A percentile compares a stretch with the other conserved stretches of the same genome.
These are phyloP conservation scores for Cladosporium sp. DNA, from an alignment of 2,329 filamentous ascomycete genomes.

Conservation along the genomic window DNA sequence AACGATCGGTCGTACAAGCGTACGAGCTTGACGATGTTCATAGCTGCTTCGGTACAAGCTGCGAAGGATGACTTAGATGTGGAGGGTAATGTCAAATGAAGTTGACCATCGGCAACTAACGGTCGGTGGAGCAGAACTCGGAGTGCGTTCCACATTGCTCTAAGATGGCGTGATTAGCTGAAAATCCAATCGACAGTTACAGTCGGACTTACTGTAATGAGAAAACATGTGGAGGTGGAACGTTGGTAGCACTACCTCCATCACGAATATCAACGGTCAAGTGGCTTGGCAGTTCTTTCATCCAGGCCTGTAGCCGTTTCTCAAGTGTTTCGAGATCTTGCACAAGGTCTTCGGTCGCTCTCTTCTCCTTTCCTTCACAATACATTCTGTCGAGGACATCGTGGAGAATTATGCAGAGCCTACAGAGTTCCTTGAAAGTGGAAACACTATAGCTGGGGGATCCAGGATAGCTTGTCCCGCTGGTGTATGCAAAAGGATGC, in stretches of 20 bases:
- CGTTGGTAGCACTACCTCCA: background rate
- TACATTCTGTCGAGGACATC: conserved; percentile 6
- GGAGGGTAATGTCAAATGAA: conserved; percentile 38
- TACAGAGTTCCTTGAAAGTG: conserved; percentile 9
- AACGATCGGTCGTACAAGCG: conserved; percentile 45
- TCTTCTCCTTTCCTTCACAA: conserved; percentile 5
- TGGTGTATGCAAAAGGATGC: conserved; percentile 8
- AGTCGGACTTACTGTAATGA: conserved; percentile 5
- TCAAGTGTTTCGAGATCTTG: conserved; percentile 1
- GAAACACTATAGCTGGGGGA: conserved; percentile 12
- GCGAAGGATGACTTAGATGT: conserved; percentile 42
- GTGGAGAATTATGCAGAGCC: conserved; percentile 5
- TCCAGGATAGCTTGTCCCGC: conserved; percentile 2
- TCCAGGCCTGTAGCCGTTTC: background rate
- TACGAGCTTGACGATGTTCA: conserved; percentile 42
- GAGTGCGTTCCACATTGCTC: conserved; percentile 48
- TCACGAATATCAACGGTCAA: conserved; percentile 1
- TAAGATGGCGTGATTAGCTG: conserved; percentile 20
- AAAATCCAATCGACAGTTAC: background rate
- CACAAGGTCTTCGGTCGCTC: conserved; percentile 1
- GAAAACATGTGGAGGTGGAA: conserved; percentile 10
- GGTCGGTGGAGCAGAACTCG: conserved; percentile 53
- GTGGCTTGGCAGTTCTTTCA: background rate
- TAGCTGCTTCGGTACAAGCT: conserved; percentile 45
- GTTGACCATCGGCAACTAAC: conserved; percentile 49